A percentile compares a stretch with the other conserved stretches of the same genome.
phyloP scores from a whole-genome alignment of 768 basidiomycete species.

The Macrocybe gigantea region DNA sequence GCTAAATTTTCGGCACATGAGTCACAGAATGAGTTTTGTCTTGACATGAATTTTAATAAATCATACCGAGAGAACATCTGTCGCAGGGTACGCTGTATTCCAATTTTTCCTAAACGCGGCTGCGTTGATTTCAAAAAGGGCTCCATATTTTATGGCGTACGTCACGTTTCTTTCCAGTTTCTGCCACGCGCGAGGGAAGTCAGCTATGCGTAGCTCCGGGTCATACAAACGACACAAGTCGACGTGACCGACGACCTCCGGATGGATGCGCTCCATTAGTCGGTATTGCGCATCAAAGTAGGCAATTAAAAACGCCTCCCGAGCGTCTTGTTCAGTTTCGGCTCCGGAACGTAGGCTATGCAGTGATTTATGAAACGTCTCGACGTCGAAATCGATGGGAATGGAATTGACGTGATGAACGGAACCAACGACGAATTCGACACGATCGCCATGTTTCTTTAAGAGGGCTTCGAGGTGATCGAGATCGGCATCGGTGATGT shows the following conservation, averaged over 20 bases:
- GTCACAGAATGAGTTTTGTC: neutral
- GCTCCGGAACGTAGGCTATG: conserved; percentile 24
- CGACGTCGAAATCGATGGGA: conserved; percentile 88
- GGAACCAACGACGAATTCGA: conserved; percentile 91
- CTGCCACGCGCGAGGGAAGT: conserved; percentile 53
- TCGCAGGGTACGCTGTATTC: conserved; percentile 76
- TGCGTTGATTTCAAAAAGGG: conserved; percentile 89
- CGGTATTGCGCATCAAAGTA: conserved; percentile 88
- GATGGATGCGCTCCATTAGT: conserved; percentile 63
- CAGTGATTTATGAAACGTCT: conserved; percentile 63
- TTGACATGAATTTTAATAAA: conserved; percentile 3
- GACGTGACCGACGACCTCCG: conserved; percentile 90
- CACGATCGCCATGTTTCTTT: conserved; percentile 33
- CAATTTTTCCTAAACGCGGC: conserved; percentile 93
- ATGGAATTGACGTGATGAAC: conserved; percentile 85
- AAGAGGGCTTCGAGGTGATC: conserved; percentile 51
- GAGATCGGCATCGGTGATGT: conserved; percentile 67
- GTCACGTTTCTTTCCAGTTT: conserved; percentile 71
- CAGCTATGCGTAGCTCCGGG: conserved; percentile 51
- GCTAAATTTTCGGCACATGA: conserved; percentile 31
- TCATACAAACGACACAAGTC: conserved; percentile 88
- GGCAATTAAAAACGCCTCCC: conserved; percentile 46
- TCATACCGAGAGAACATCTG: conserved; percentile 67
- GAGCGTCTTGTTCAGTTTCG: conserved; percentile 20
- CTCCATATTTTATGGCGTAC: conserved; percentile 75